Evolutionary conservation across 2,329 filamentous ascomycete species (phyloP), one percentile per base, ranked within the genome.

Genomic region (Aspergillus caelatus): DNA sequence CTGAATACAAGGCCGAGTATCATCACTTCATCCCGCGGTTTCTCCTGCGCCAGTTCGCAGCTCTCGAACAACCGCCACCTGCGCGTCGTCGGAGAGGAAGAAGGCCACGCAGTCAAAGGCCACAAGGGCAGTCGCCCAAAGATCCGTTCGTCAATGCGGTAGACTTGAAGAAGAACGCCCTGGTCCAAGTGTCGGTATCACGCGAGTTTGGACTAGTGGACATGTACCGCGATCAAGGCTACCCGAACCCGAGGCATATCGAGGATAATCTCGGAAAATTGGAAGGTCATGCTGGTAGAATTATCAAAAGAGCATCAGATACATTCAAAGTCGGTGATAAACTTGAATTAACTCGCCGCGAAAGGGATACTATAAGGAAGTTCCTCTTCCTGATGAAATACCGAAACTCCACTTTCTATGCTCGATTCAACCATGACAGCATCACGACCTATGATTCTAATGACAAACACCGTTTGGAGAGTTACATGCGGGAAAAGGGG

Each of bases 331-430:
- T 28, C 9, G 36, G 61, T 2, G 8, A 55, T 6, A 65, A 56
- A 0, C 58, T 82, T 1, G 66, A 63, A 39, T 62, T 81, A 0
- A 72, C 67, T 1, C 72, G 79, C 6, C 36, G 56, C 1, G 73
- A 81, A 23, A 68, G 72, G 52, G 72, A 83, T 63, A 57, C 73
- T 1, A 41, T 83, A 11, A 78, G 81, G 53, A 83, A 82, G 60
- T 83, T 83, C 57, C 70, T 82, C 3, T 83, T 83, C 64, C 67
- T 84, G 4, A 75, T 83, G 68, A 81, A 81, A 62, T 83, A 82
- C 55, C 78, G 81, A 16, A 71, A 72, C n/a, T 70, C 68, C 1
- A 62, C 43, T 6, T 80, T 81, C 53, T 72, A 76, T 61, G 57
- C 61, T 16, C 74, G 78, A 0, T 82, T 77, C 69, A 70, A 78